These are phyloP conservation scores for Aureobasidium sp. DNA, from an alignment of 2,329 filamentous ascomycete genomes.

Conservation along the genomic window DNA sequence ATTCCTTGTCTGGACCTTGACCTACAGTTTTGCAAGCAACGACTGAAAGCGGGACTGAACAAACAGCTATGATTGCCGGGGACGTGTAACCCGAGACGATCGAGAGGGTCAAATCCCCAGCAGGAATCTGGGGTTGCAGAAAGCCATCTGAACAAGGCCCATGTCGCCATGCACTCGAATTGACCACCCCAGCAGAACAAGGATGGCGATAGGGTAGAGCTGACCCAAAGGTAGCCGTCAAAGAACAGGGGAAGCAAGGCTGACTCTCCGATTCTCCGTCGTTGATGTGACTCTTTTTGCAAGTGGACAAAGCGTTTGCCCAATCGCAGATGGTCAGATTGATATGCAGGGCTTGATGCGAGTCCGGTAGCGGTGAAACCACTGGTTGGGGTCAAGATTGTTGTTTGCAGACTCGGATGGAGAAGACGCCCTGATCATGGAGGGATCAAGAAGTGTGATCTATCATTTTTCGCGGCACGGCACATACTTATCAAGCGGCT, in stretches of 20 bases:
- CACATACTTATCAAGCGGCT: background rate
- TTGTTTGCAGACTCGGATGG: background rate
- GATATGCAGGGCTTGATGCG: slow-evolving; percentile 6
- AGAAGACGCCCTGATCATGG: background rate
- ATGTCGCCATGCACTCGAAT: background rate
- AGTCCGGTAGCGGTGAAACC: slow-evolving; percentile 7
- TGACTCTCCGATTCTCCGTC: background rate
- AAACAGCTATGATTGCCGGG: background rate
- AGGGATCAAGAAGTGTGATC: background rate
- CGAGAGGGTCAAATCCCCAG: background rate
- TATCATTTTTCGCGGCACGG: slow-evolving; percentile 9
- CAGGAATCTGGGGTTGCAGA: background rate
- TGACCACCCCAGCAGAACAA: background rate
- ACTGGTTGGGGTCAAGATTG: background rate
- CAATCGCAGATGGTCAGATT: background rate
- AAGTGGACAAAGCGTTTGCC: background rate
- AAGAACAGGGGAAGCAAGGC: slow-evolving; percentile 5
- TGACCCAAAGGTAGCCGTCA: background rate
- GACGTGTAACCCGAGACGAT: background rate
- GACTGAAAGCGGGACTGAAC: background rate
- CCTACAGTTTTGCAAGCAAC: background rate
- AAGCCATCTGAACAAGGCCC: background rate
- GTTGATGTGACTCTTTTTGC: background rate
- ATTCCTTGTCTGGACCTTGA: background rate
- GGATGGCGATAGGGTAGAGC: background rate